Conservation (phyloP, 768 basidiomycete species). For the Tricholoma bakamatsutake region DNA sequence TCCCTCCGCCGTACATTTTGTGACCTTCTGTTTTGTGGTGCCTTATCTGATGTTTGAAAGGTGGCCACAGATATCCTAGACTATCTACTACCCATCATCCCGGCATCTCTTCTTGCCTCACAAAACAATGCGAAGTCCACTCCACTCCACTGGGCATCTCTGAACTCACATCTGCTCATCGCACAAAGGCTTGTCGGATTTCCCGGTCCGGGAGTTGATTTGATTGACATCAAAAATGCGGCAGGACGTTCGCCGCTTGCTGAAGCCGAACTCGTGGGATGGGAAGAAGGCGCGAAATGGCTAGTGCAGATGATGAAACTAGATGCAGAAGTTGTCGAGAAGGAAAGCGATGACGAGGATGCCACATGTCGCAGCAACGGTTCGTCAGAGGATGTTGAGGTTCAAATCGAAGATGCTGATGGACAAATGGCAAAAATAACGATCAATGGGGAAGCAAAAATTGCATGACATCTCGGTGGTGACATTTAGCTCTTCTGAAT, state of each 20-base stretch:
- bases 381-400: constrained; percentile 43
- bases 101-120: constrained; percentile 48
- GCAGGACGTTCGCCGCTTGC: constrained; percentile 73
- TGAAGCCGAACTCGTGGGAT: constrained; percentile 74
- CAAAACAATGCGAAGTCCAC: constrained; percentile 76
- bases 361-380: constrained; percentile 3
- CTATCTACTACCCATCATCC: constrained; percentile 59
- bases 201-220: constrained; percentile 51
- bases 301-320: constrained; percentile 78
- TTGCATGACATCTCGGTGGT: background rate
- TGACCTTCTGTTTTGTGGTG: constrained; percentile 4
- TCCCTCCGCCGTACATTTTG: constrained; percentile 3
- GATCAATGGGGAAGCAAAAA: constrained; percentile 23
- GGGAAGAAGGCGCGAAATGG: constrained; percentile 83
- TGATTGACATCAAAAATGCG: constrained; percentile 73
- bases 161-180: constrained; percentile 71
- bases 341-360: constrained; percentile 32
- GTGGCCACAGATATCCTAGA: constrained; percentile 61
- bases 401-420: constrained; percentile 69
- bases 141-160: constrained; percentile 86
- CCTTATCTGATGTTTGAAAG: constrained; percentile 41
- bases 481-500: no score
- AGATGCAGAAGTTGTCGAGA: constrained; percentile 38
- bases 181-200: constrained; percentile 55
- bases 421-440: constrained; percentile 64